A percentile compares a stretch with the other conserved stretches of the same genome.
Conservation (phyloP, 371 early-diverging fungal species). For the Apophysomyces variabilis region DNA sequence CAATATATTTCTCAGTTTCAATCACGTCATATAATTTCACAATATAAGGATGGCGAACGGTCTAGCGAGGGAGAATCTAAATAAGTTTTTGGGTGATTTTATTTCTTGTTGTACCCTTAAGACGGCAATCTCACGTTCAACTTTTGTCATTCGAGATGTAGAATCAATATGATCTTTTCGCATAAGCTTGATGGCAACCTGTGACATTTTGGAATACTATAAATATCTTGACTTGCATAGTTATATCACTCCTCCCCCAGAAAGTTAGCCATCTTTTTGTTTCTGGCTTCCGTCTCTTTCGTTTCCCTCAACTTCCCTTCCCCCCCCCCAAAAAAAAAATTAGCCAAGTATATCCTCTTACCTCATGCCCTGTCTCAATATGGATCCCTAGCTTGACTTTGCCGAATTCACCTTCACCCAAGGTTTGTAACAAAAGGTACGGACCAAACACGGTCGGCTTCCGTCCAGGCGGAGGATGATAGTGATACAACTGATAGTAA, state of each 20-base stretch:
- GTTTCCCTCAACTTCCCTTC: background rate
- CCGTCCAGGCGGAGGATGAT: slow-evolving; percentile 49
- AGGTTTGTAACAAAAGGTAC: slow-evolving; percentile 92
- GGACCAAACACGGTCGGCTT: slow-evolving; percentile 83
- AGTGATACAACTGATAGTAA: slow-evolving; percentile 48
- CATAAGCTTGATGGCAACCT: slow-evolving; percentile 86
- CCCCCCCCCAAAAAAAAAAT: background rate
- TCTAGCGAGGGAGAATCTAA: slow-evolving; percentile 11
- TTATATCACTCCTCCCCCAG: background rate
- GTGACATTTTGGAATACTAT: slow-evolving; percentile 7
- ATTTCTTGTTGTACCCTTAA: slow-evolving; percentile 63
- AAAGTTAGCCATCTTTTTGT: too few relatives aligned
- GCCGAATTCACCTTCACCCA: slow-evolving; percentile 99
- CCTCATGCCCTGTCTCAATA: slow-evolving; percentile 91
- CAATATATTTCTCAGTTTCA: slow-evolving; percentile 66
- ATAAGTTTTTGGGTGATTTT: background rate
- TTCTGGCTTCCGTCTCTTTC: too few relatives aligned
- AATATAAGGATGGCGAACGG: slow-evolving; percentile 60
- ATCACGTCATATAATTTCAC: slow-evolving; percentile 74
- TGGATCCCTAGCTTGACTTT: slow-evolving; percentile 98
- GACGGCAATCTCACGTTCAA: slow-evolving; percentile 83
- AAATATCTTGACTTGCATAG: slow-evolving; percentile 7
- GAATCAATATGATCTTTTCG: slow-evolving; percentile 82
- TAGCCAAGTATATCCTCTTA: slow-evolving; percentile 35
- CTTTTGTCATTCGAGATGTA: slow-evolving; percentile 76